Conservation (phyloP, 345 rosid species). For the Acer negundo region DNA sequence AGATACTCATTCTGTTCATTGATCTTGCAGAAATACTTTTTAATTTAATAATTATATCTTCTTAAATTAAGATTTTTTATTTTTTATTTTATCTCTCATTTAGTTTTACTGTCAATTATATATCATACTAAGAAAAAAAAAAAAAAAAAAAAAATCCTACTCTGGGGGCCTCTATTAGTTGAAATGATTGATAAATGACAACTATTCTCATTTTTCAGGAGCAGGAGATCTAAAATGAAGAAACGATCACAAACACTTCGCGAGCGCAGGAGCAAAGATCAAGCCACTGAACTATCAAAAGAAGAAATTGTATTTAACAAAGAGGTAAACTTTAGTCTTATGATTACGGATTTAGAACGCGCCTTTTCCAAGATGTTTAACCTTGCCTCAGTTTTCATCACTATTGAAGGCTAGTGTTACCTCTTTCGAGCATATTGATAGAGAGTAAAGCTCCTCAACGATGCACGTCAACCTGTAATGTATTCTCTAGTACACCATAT, state of each 20-base stretch:
- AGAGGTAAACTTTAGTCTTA: constrained; percentile 35
- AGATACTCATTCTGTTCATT: not conserved
- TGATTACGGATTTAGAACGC: not conserved
- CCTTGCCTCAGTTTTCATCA: not conserved
- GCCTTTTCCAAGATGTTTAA: not conserved
- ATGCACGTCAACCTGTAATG: not conserved
- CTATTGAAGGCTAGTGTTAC: not conserved
- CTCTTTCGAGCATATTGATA: not conserved
- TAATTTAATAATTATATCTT: not conserved
- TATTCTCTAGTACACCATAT: not conserved
- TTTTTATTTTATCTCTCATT: not conserved
- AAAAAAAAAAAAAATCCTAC: not conserved
- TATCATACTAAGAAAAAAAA: not conserved
- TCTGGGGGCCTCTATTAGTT: not conserved
- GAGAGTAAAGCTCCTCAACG: not conserved
- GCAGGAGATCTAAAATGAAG: constrained; percentile 38
- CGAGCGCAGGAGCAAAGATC: constrained; percentile 35
- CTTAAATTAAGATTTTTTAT: not conserved
- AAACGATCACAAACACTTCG: constrained; percentile 37
- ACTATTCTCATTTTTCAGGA: constrained; percentile 29
- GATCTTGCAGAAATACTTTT: not conserved
- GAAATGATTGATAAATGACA: not conserved
- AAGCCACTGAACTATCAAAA: constrained; percentile 19
- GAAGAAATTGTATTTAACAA: constrained; percentile 20
- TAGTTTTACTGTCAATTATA: not conserved